Evolutionary conservation across 2,329 filamentous ascomycete species (phyloP).

Genomic region (Colletotrichum spinosum): DNA sequence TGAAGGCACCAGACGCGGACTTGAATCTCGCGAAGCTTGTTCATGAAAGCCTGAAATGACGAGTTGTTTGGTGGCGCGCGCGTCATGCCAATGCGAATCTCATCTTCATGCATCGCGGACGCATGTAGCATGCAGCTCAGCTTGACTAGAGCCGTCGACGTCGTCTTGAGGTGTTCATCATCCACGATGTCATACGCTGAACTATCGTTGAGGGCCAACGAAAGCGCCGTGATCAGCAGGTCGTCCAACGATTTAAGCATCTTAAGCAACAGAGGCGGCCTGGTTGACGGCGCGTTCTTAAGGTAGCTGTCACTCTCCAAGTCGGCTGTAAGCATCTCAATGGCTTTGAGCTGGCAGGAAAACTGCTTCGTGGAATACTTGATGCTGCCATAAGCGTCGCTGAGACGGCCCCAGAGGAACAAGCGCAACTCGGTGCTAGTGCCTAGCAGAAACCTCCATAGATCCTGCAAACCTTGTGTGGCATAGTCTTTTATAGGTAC

Average conservation of each 20-base stretch:
- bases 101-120: slow-evolving; percentile 85
- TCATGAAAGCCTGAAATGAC: slow-evolving; percentile 68
- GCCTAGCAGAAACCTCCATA: slow-evolving; percentile 85
- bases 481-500: slow-evolving; percentile 63
- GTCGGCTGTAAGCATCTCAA: slow-evolving; percentile 81
- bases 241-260: slow-evolving; percentile 85
- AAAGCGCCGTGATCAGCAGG: slow-evolving; percentile 77
- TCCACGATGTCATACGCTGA: slow-evolving; percentile 87
- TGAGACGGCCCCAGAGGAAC: slow-evolving; percentile 91
- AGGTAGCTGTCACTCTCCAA: slow-evolving; percentile 73
- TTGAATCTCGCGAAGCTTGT: slow-evolving; percentile 86
- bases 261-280: slow-evolving; percentile 78
- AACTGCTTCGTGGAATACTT: slow-evolving; percentile 89
- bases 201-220: slow-evolving; percentile 73
- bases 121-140: slow-evolving; percentile 82
- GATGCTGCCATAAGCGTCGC: slow-evolving; percentile 88
- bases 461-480: slow-evolving; percentile 74
- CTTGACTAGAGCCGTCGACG: slow-evolving; percentile 77
- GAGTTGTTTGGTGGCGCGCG: slow-evolving; percentile 69
- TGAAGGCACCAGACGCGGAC: slow-evolving; percentile 89
- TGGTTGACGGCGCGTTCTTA: slow-evolving; percentile 68
- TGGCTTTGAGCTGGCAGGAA: slow-evolving; percentile 85
- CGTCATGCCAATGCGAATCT: slow-evolving; percentile 81
- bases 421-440: slow-evolving; percentile 86
- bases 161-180: slow-evolving; percentile 78